These are phyloP conservation scores for Panus rudis DNA, from an alignment of 768 basidiomycete species.

Conservation along the genomic window DNA sequence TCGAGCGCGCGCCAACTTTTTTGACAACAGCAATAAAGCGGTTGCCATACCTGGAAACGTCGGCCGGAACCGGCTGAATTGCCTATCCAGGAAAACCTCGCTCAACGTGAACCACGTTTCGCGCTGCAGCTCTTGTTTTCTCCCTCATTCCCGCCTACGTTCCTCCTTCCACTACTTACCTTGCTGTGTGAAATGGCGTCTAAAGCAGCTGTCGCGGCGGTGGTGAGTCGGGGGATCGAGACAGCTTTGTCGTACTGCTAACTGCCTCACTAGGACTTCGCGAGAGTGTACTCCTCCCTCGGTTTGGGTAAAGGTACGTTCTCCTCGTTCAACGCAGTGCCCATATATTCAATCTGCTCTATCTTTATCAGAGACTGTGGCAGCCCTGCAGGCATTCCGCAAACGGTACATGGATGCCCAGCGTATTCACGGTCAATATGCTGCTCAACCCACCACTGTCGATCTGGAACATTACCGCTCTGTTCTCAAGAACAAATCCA, in stretches of 20 bases:
- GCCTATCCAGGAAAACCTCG: no score
- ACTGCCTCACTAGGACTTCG: slow-evolving; percentile 55
- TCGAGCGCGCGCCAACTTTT: no score
- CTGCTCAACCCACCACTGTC: slow-evolving; percentile 70
- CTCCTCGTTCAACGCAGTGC: neutral
- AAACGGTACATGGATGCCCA: slow-evolving; percentile 91
- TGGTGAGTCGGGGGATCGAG: slow-evolving; percentile 30
- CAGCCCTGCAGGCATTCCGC: slow-evolving; percentile 90
- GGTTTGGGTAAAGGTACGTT: slow-evolving; percentile 80
- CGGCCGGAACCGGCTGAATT: no score
- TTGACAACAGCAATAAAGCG: no score
- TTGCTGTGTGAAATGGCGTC: slow-evolving; percentile 45
- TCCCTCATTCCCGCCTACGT: no score
- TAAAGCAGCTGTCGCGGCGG: slow-evolving; percentile 63
- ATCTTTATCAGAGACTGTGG: slow-evolving; percentile 66
- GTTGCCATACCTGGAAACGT: no score
- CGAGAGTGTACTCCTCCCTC: slow-evolving; percentile 75
- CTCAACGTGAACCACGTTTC: no score
- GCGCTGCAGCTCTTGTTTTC: no score
- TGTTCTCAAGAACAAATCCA: slow-evolving; percentile 83
- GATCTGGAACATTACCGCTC: slow-evolving; percentile 91
- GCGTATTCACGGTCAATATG: slow-evolving; percentile 55
- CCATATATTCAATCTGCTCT: neutral
- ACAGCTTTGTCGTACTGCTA: slow-evolving; percentile 6
- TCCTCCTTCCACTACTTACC: no score